Percentiles rank a stretch among this genome's conserved stretches.
These are phyloP conservation scores for Mycosphaerelloides madeirae DNA, from an alignment of 2,329 filamentous ascomycete species.

Conservation along the genomic window DNA sequence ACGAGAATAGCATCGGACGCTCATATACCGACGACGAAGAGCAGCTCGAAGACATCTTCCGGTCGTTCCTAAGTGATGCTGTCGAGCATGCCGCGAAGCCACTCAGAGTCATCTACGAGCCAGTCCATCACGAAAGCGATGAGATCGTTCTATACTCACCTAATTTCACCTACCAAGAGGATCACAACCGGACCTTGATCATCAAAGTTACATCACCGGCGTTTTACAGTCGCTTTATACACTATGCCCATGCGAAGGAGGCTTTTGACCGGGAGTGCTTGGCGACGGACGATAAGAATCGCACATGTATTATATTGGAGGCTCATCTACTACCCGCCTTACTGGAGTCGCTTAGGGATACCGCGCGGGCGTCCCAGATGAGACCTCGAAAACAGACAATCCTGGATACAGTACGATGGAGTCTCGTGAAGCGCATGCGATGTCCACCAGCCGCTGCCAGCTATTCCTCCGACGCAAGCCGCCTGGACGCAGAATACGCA, in stretches of 20 bases:
- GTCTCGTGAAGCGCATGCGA: conserved; percentile 34
- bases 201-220: conserved; percentile 58
- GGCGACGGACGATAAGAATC: conserved; percentile 49
- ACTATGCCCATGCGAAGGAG: conserved; percentile 59
- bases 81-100: conserved; percentile 45
- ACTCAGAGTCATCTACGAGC: conserved; percentile 51
- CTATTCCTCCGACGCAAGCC: conserved; percentile 29
- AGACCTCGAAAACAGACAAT: neutral
- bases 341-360: conserved; percentile 30
- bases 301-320: conserved; percentile 55
- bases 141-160: conserved; percentile 32
- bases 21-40: conserved; percentile 50
- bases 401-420: conserved; percentile 34
- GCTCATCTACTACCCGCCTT: conserved; percentile 49
- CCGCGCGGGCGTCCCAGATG: neutral
- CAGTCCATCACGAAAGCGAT: conserved; percentile 37
- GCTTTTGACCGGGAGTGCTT: conserved; percentile 57
- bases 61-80: conserved; percentile 40
- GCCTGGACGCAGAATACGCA: conserved; percentile 9
- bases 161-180: conserved; percentile 33
- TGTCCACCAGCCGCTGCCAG: conserved; percentile 38
- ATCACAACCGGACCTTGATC: conserved; percentile 44
- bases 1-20: conserved; percentile 52
- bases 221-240: conserved; percentile 63
- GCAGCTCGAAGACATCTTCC: conserved; percentile 37